A percentile compares a stretch with the other conserved stretches of the same genome.
phyloP scores from a whole-genome alignment of 2,329 filamentous ascomycete species.

The Penicillium thymicola region DNA sequence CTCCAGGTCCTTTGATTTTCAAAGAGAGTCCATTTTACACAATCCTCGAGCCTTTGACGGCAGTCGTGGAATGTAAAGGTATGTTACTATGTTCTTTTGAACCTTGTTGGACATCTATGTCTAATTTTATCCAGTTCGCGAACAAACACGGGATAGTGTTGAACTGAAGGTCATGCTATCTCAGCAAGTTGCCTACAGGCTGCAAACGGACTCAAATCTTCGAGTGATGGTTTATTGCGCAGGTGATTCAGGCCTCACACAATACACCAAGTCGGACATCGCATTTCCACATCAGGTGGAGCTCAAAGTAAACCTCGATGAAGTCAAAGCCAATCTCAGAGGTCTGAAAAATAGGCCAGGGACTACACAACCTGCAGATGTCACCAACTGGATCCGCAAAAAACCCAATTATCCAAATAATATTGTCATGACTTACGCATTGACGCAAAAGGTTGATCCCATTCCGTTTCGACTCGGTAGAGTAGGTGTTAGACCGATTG shows the following conservation, averaged over 20 bases:
- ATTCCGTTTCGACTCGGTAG: background rate
- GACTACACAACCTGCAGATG: conserved; percentile 88
- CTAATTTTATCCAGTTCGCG: conserved; percentile 49
- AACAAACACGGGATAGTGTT: conserved; percentile 57
- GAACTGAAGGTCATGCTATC: conserved; percentile 59
- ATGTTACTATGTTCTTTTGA: conserved; percentile 29
- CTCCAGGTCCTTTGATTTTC: conserved; percentile 51
- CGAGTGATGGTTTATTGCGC: conserved; percentile 83
- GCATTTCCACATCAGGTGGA: conserved; percentile 91
- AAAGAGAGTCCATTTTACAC: conserved; percentile 85
- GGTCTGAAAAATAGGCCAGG: conserved; percentile 95
- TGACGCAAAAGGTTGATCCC: conserved; percentile 74
- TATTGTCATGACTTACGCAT: conserved; percentile 83
- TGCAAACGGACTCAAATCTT: conserved; percentile 60
- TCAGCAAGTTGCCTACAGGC: conserved; percentile 51
- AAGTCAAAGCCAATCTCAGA: conserved; percentile 88
- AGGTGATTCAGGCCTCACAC: conserved; percentile 55
- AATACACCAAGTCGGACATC: conserved; percentile 64
- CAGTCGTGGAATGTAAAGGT: conserved; percentile 70
- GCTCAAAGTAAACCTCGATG: conserved; percentile 81
- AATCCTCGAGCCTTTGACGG: conserved; percentile 62
- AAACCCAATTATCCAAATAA: conserved; percentile 68
- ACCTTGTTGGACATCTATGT: background rate
- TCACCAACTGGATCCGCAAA: conserved; percentile 72
- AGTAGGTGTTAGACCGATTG: background rate